Base-by-base conservation (phyloP, 352 stramenopile species). In the Phytophthora capsici region DNA sequence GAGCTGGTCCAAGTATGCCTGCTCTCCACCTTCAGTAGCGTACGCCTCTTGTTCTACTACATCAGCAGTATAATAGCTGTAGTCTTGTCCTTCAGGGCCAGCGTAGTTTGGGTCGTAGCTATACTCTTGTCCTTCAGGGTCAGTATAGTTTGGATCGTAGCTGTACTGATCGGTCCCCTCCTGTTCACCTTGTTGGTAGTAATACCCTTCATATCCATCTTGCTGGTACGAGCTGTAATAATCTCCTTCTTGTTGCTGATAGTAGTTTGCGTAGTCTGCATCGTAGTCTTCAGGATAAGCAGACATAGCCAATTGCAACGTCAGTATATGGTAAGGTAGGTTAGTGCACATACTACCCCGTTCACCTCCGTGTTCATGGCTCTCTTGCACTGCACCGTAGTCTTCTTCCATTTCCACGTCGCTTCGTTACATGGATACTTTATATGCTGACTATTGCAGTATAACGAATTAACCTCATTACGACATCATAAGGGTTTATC, bases 1-100 rank as follows among this genome's bases (percentile, higher is more conserved):
- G 20, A 73, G 37, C 10, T 73, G 65, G 17, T 73, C 65, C 58
- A 69, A 50, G 53, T 73, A 73, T 8, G 44, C 5, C 41, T 63
- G 57, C 10, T 65, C 55, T 1, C 20, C 32, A 1, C 52, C 63
- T 61, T 71, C 63, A 8, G 55, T 26, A 14, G 14, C 48, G 32
- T 71, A 71, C 28, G 28, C 28, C 28, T 34, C 28, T 34, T 34
- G 28, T 34, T 34, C 28, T 34, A 22, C 23, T 43, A 47, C 55
- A 70, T 25, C 43, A 34, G n/a, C 25, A 53, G 37, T 2, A 49
- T 66, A 64, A 26, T 70, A 63, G 9, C 17, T 40, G 37, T 63
- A 69, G n/a, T 54, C 34, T 28, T 53, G 48, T 17, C 23, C 38
- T 56, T 56, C 56, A 17, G 14, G 2, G 6, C 19, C 5, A 57